Conservation (phyloP, 306 rosid species). For the Trichosanthes cucumerina region DNA sequence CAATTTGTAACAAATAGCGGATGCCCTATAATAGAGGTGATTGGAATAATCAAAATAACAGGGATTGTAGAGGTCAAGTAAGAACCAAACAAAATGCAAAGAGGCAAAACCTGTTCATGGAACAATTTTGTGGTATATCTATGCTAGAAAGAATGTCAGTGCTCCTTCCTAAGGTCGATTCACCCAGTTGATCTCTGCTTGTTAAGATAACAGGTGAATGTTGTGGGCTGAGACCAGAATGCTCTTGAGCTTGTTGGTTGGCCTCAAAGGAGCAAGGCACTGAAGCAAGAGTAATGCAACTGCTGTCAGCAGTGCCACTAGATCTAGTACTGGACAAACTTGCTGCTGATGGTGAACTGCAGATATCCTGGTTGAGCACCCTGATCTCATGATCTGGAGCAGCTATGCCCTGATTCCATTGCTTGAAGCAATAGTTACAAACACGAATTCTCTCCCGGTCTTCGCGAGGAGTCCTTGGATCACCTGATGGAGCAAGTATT, state of each 20-base stretch:
- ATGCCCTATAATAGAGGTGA: not conserved
- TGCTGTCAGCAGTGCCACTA: conserved; percentile 58
- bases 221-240: conserved; percentile 25
- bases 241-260: conserved; percentile 38
- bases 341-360: conserved; percentile 48
- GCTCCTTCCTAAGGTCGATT: conserved; percentile 30
- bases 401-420: conserved; percentile 58
- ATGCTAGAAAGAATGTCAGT: conserved; percentile 1
- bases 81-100: not conserved
- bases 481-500: conserved; percentile 45
- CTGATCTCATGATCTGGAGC: conserved; percentile 33
- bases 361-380: conserved; percentile 38
- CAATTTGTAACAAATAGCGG: not conserved
- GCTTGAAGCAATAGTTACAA: conserved; percentile 84
- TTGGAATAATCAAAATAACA: not conserved
- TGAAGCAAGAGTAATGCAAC: conserved; percentile 50
- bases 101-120: conserved; percentile 8
- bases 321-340: conserved; percentile 63
- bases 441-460: conserved; percentile 79
- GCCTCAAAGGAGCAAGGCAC: conserved; percentile 45
- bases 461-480: conserved; percentile 33
- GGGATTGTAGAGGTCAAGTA: not conserved
- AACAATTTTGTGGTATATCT: conserved; percentile 10
- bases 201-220: conserved; percentile 8
- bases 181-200: conserved; percentile 30